Conservation (phyloP, 139 green algal species). For the Chlamydomonas sphaeroides region DNA sequence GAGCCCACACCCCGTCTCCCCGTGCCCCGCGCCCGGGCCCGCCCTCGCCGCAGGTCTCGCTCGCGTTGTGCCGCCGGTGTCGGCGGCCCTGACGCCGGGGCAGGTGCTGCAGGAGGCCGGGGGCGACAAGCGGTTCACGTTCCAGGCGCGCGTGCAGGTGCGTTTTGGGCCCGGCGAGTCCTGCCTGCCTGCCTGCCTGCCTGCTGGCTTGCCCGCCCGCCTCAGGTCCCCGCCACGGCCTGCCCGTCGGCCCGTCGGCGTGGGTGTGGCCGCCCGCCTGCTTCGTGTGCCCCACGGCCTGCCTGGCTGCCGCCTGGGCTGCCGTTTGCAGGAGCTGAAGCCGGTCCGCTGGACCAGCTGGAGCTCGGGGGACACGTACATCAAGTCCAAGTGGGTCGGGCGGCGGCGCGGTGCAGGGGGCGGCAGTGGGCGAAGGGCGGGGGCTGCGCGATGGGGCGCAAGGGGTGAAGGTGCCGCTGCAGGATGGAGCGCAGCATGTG, state of each 20-base stretch:
- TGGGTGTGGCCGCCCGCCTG: too few relatives aligned
- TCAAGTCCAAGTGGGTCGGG: background rate
- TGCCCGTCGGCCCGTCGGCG: too few relatives aligned
- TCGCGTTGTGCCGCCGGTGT: too few relatives aligned
- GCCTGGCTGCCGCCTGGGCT: too few relatives aligned
- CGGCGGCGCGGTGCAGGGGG: too few relatives aligned
- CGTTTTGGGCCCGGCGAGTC: too few relatives aligned
- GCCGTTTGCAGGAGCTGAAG: constrained; percentile 18
- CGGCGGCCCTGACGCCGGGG: too few relatives aligned
- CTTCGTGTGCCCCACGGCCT: too few relatives aligned
- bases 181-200: background rate
- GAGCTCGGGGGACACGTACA: background rate
- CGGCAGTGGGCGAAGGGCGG: too few relatives aligned
- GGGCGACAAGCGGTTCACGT: background rate
- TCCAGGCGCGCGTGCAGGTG: background rate
- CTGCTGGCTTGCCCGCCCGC: background rate
- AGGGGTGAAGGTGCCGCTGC: too few relatives aligned
- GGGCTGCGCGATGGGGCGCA: too few relatives aligned
- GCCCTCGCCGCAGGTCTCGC: too few relatives aligned
- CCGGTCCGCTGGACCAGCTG: constrained; percentile 23
- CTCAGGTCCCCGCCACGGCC: background rate
- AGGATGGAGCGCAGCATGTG: background rate
- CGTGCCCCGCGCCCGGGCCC: background rate
- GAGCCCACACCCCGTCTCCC: background rate
- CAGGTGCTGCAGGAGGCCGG: background rate